phyloP scores from a whole-genome alignment of 306 rosid species.

The Prosopis cineraria region DNA sequence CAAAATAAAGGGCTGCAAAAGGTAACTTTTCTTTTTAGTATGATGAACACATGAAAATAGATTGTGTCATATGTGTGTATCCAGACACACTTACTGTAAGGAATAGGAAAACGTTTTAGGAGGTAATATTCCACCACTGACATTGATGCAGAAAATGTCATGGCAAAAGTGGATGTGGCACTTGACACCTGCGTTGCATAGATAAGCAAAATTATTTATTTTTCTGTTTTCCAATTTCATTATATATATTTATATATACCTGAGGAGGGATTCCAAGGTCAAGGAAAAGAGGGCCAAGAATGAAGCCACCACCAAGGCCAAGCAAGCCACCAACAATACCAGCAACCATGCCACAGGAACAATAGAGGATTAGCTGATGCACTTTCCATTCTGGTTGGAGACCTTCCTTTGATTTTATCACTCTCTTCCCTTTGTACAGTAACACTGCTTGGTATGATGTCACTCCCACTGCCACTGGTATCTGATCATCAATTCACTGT shows the following conservation, averaged over 20 bases:
- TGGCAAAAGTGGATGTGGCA: constrained; percentile 81
- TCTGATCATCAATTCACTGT: too few relatives aligned
- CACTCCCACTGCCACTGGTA: constrained; percentile 36
- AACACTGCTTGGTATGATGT: constrained; percentile 34
- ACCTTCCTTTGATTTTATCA: constrained; percentile 63
- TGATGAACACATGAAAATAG: too few relatives aligned
- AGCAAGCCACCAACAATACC: constrained; percentile 80
- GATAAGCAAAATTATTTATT: not conserved
- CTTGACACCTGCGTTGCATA: constrained; percentile 79
- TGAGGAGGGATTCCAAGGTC: constrained; percentile 84
- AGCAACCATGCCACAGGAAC: constrained; percentile 58
- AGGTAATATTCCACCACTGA: constrained; percentile 79
- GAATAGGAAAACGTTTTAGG: constrained; percentile 74
- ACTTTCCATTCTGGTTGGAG: constrained; percentile 54
- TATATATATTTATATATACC: too few relatives aligned
- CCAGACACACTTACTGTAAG: constrained; percentile 75
- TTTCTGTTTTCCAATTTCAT: too few relatives aligned
- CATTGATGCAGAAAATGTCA: constrained; percentile 84
- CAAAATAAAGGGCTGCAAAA: constrained; percentile 62
- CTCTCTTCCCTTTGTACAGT: constrained; percentile 57
- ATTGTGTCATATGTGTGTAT: too few relatives aligned
- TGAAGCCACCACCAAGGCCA: constrained; percentile 88
- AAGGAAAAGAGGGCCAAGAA: constrained; percentile 78
- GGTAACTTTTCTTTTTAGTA: not conserved
- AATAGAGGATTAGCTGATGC: constrained; percentile 47